Conservation (phyloP, 495 filamentous ascomycete genomes). For the Penicillium silybi region DNA sequence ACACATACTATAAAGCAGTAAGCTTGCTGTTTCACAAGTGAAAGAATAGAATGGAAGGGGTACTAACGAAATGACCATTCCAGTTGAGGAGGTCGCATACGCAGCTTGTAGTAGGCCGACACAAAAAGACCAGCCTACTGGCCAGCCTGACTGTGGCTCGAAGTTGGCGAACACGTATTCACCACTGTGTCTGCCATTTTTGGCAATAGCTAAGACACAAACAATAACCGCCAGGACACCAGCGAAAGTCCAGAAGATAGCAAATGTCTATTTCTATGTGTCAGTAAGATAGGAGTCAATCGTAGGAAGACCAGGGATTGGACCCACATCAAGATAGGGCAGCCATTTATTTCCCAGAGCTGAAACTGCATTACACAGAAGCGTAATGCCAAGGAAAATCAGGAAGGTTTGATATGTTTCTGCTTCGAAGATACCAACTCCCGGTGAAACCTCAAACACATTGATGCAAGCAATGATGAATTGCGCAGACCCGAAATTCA, state of each 20-base stretch:
- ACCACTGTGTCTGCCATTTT: constrained; percentile 37
- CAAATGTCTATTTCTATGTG: constrained; percentile 48
- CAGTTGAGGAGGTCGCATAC: constrained; percentile 51
- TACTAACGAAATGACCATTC: constrained; percentile 30
- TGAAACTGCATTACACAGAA: constrained; percentile 28
- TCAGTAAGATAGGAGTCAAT: constrained; percentile 31
- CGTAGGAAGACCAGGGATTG: background rate
- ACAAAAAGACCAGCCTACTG: constrained; percentile 55
- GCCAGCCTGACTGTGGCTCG: constrained; percentile 51
- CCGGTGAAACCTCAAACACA: constrained; percentile 39
- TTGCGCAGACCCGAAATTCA: constrained; percentile 27
- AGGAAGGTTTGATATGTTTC: constrained; percentile 45
- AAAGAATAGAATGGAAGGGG: too few species aligned
- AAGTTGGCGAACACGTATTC: constrained; percentile 55
- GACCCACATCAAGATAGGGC: constrained; percentile 45
- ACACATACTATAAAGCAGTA: constrained; percentile 42
- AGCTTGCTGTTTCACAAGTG: background rate
- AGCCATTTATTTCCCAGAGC: constrained; percentile 21
- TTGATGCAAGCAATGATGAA: constrained; percentile 23
- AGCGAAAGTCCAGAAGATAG: constrained; percentile 55
- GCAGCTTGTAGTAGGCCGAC: constrained; percentile 53
- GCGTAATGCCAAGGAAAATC: constrained; percentile 54
- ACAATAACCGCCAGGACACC: constrained; percentile 55
- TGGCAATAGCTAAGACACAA: constrained; percentile 49
- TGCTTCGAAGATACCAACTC: constrained; percentile 15